These are phyloP conservation scores for Bruguiera hainesii DNA, from an alignment of 441 rosid species.

Conservation along the genomic window DNA sequence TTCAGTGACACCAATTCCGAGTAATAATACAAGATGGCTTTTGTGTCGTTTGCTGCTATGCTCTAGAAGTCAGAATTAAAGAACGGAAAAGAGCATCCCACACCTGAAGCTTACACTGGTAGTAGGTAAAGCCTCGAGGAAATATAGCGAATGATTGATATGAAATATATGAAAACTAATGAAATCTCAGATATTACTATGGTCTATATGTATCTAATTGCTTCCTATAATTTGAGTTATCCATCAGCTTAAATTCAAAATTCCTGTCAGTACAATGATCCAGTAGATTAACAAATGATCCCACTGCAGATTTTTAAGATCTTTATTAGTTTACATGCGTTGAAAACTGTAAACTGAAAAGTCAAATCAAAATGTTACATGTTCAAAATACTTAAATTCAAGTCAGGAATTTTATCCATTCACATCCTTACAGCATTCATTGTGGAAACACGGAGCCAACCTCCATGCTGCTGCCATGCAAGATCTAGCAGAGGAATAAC, in stretches of 20 bases:
- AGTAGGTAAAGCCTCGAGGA: neutral
- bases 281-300: too few relatives aligned
- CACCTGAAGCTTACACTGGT: too few relatives aligned
- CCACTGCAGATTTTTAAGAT: neutral
- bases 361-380: too few relatives aligned
- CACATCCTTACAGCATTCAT: constrained; percentile 74
- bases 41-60: too few relatives aligned
- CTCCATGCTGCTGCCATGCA: constrained; percentile 98
- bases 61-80: too few relatives aligned
- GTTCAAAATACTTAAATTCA: neutral
- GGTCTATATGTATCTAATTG: neutral
- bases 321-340: neutral
- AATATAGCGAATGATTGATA: neutral
- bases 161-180: neutral
- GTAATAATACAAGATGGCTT: too few relatives aligned
- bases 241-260: neutral
- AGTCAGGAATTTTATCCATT: constrained; percentile 8
- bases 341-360: neutral
- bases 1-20: too few relatives aligned
- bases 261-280: too few relatives aligned
- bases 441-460: constrained; percentile 96
- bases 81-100: neutral
- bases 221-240: neutral
- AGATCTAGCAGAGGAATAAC: constrained; percentile 97
- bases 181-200: neutral